Base-by-base conservation (phyloP, 2,329 filamentous ascomycete genomes). In the Volutella citrinella region DNA sequence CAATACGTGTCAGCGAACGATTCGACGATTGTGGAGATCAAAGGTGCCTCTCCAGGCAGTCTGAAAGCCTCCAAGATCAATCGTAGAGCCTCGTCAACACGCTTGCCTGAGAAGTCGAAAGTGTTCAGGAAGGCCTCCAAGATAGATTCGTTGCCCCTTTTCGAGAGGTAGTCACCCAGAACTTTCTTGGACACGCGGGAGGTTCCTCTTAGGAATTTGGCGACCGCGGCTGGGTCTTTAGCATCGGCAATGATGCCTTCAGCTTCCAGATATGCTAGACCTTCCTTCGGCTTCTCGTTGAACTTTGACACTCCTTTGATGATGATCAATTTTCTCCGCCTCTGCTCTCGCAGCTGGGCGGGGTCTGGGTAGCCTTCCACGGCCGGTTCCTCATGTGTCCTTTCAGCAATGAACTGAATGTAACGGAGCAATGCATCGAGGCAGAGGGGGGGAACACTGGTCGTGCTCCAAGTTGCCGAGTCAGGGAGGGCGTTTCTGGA, bases 401-500 rank as follows among this genome's bases (percentile, higher is more conserved):
- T 78, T 57, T 95, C 89, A 2, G 88, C 85, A 46, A 98, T 84
- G 46, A 88, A 95, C 55, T 96, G 90, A 20, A 98, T 79, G 52
- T 90, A 97, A 12, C 88, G 83, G 16, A 98, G 71, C 10, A 98
- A 70, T 9, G 93, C 89, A 64, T 98, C 93, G 15, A 98, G 71
- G 53, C 93, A 98, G 4, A 98, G 69, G 1, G 93, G 93, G 12
- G 93, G 93, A 2, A 98, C 94, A 56, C 95, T 98, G 6, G 91
- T 96, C 10, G 93, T 98, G 60, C 94, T 98, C 93, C 93, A 98
- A 6, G 90, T 96, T 6, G 91, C 93, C 8, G 93, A 95, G 59
- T 98, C 93, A 1, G 93, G 94, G 46, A 98, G 85, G 3, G 93
- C 93, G 59, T 96, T 98, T 38, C 93, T 79, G 14, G 93, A 91